Evolutionary conservation across 345 rosid genomes (phyloP).

Genomic region (Syzygium jambos): DNA sequence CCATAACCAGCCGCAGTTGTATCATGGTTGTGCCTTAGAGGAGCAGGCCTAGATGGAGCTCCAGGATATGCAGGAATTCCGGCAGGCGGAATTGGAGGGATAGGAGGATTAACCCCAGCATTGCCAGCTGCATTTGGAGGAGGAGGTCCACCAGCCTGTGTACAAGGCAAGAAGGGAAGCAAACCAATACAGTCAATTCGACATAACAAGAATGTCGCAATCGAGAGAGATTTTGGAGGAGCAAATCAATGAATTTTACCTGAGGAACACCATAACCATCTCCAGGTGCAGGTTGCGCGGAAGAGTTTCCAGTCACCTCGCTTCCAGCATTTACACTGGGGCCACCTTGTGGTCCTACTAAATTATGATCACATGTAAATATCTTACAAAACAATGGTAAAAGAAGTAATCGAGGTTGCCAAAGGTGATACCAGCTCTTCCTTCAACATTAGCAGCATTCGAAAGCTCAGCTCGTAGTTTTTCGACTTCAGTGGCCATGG

Average conservation of each 20-base stretch:
- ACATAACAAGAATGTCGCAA: not conserved
- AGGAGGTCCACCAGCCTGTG: constrained; percentile 1
- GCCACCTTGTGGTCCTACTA: constrained; percentile 54
- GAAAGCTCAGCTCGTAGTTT: constrained; percentile 77
- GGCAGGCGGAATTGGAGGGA: constrained; percentile 13
- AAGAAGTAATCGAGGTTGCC: not conserved
- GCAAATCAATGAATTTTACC: constrained; percentile 21
- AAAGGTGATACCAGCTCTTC: constrained; percentile 41
- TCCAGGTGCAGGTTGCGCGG: constrained; percentile 38
- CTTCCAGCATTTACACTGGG: constrained; percentile 35
- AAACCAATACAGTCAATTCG: not conserved
- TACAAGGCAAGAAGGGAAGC: not conserved
- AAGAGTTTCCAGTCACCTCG: constrained; percentile 43
- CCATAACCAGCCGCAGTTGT: constrained; percentile 15
- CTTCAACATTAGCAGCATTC: constrained; percentile 45
- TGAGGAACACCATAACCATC: constrained; percentile 49
- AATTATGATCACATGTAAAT: constrained; percentile 11
- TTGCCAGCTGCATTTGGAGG: not conserved
- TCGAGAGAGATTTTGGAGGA: not conserved
- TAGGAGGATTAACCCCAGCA: constrained; percentile 10
- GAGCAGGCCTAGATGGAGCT: constrained; percentile 45
- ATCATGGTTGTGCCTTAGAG: constrained; percentile 37
- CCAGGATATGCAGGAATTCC: constrained; percentile 36
- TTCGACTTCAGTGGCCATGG: constrained; percentile 89
- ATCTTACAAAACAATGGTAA: not conserved